These are phyloP conservation scores for Aureobasidium pullulans DNA, from an alignment of 2,329 filamentous ascomycete species.

Conservation along the genomic window DNA sequence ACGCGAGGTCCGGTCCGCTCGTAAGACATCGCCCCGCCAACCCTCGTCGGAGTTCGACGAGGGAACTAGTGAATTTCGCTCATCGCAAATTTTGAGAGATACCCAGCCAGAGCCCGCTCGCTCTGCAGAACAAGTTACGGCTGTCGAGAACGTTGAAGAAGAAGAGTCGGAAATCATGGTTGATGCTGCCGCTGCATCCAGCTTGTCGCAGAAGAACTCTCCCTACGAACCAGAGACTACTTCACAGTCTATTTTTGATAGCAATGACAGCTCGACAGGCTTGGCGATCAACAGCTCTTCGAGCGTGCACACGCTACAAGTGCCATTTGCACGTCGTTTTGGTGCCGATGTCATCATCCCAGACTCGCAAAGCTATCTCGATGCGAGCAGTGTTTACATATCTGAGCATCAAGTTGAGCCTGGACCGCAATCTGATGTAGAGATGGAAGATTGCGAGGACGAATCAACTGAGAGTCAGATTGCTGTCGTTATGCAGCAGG, in stretches of 20 bases:
- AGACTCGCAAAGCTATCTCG: conserved; percentile 19
- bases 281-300: conserved; percentile 4
- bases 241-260: not conserved
- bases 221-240: conserved; percentile 14
- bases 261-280: not conserved
- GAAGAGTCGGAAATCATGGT: not conserved
- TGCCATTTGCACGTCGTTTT: not conserved
- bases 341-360: conserved; percentile 17
- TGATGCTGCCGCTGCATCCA: conserved; percentile 15
- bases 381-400: not conserved
- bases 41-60: not conserved
- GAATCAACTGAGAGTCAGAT: conserved; percentile 6
- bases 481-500: not conserved
- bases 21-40: not conserved
- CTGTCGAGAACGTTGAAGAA: not conserved
- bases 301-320: not conserved
- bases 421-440: not conserved
- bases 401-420: not conserved
- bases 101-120: conserved; percentile 7
- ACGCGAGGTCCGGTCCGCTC: not conserved
- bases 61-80: conserved; percentile 9
- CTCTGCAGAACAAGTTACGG: not conserved
- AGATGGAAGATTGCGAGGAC: not conserved
- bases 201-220: conserved; percentile 16
- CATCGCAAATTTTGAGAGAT: conserved; percentile 15